phyloP scores from a whole-genome alignment of 805 yeast genomes.

The Yarrowia porcina region DNA sequence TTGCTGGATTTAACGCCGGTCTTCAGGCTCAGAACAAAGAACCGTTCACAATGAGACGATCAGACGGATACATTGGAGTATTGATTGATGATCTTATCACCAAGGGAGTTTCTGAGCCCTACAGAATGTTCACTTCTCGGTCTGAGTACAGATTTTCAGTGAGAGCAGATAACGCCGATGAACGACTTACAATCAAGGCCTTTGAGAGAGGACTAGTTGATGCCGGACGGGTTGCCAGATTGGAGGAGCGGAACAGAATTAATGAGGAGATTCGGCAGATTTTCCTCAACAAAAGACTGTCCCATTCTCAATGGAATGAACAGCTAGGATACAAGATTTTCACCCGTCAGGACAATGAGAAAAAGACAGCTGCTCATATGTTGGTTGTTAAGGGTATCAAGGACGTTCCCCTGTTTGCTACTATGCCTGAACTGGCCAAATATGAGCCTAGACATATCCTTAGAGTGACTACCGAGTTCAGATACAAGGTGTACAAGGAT shows the following conservation, averaged over 20 bases:
- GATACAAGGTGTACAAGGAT: slow-evolving; percentile 73
- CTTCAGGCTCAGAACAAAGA: slow-evolving; percentile 42
- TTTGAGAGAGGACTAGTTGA: slow-evolving; percentile 62
- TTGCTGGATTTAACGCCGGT: slow-evolving; percentile 97
- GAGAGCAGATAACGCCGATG: slow-evolving; percentile 92
- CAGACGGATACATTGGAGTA: slow-evolving; percentile 90
- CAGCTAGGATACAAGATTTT: slow-evolving; percentile 38
- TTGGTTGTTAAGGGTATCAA: slow-evolving; percentile 51
- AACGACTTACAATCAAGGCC: slow-evolving; percentile 72
- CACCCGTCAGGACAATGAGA: slow-evolving; percentile 43
- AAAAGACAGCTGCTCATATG: slow-evolving; percentile 67
- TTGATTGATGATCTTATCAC: slow-evolving; percentile 90
- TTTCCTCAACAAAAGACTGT: slow-evolving; percentile 46
- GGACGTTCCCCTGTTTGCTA: slow-evolving; percentile 33
- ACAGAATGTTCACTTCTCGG: slow-evolving; percentile 95
- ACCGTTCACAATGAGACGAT: slow-evolving; percentile 58
- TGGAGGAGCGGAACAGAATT: slow-evolving; percentile 43
- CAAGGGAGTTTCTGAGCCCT: slow-evolving; percentile 95
- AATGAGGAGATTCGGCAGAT: slow-evolving; percentile 47
- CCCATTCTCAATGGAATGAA: slow-evolving; percentile 62
- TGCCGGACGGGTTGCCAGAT: slow-evolving; percentile 54
- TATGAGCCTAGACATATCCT: slow-evolving; percentile 49
- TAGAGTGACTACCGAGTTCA: slow-evolving; percentile 73
- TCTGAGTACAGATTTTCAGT: slow-evolving; percentile 89
- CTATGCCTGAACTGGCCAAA: slow-evolving; percentile 42